Evolutionary conservation across 2,329 filamentous ascomycete species (phyloP), one percentile per base, ranked within the genome.

Genomic region (Chalaropsis thielavioides): DNA sequence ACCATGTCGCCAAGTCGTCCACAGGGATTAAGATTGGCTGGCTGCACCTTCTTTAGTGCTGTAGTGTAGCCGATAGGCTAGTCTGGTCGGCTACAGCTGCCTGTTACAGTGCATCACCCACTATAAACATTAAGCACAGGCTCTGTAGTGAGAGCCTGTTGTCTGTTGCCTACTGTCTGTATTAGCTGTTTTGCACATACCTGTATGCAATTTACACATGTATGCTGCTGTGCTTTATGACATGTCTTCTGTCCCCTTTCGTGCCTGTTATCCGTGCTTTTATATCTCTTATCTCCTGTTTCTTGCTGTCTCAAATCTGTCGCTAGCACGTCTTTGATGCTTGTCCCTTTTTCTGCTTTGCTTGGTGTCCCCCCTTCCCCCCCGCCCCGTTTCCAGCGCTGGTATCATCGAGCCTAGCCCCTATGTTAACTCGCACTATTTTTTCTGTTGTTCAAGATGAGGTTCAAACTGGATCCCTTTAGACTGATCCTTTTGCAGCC

Each of bases 381-480:
- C 6, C 13, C 58, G 31, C 8, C n/a, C 17, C n/a, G 22, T 60
- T 41, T 41, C 5, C 17, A 22, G 22, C 58, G 6, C 31, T 2
- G n/a, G n/a, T 38, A 1, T 1, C 6, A 43, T 17, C 3, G n/a
- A 6, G 15, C 22, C 4, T 31, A 5, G 5, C 11, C 38, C 17
- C 31, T 43, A 44, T 17, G n/a, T 31, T 6, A 40, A 40, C 8
- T 6, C 41, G 7, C 8, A 8, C 35, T 8, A 38, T 22, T 8
- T 27, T 44, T 10, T 11, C 22, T 44, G 1, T 27, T 19, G 13
- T 19, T 44, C 40, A 4, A 24, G 38, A 61, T 41, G 59, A 61
- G 24, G 59, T 61, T 61, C 59, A 61, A 27, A 41, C 59, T 61
- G 35, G 59, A 44, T 44, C 40, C 59, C 38, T 43, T 51, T 51